These are phyloP conservation scores for Nitzschia inconspicua DNA, from an alignment of 108 stramenopile genomes.

Conservation along the genomic window DNA sequence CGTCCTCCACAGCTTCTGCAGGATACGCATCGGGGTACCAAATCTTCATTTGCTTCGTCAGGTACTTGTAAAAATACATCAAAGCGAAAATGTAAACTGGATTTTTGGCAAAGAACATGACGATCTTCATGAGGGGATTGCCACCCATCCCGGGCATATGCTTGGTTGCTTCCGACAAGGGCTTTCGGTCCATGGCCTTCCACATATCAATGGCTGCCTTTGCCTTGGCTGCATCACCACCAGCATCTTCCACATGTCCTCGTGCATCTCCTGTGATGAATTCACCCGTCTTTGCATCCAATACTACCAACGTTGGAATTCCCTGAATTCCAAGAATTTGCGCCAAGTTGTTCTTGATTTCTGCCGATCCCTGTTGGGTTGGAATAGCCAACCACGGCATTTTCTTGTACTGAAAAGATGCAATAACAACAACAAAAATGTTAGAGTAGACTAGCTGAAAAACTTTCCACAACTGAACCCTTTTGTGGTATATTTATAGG, in stretches of 20 bases:
- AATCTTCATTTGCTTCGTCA: too few relatives aligned
- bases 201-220: constrained; percentile 42
- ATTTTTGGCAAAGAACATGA: constrained; percentile 54
- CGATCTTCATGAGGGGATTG: constrained; percentile 21
- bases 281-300: constrained; percentile 69
- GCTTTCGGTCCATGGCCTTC: constrained; percentile 48
- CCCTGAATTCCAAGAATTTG: constrained; percentile 51
- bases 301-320: constrained; percentile 64
- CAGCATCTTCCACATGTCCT: constrained; percentile 34
- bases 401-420: constrained; percentile 26
- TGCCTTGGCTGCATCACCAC: constrained; percentile 19
- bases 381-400: constrained; percentile 77
- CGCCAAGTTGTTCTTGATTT: constrained; percentile 52
- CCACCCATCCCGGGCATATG: constrained; percentile 2
- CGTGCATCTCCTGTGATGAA: constrained; percentile 46
- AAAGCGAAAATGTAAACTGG: constrained; percentile 61
- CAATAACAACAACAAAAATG: background rate
- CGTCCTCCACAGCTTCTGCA: too few relatives aligned
- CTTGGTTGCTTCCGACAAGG: constrained; percentile 45
- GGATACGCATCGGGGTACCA: too few relatives aligned
- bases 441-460: background rate
- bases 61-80: constrained; percentile 52
- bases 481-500: too few relatives aligned
- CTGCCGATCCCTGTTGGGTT: constrained; percentile 24
- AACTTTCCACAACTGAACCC: too few relatives aligned